These are phyloP conservation scores for Dacryopinax spathularia DNA, from an alignment of 768 basidiomycete species.

Conservation along the genomic window DNA sequence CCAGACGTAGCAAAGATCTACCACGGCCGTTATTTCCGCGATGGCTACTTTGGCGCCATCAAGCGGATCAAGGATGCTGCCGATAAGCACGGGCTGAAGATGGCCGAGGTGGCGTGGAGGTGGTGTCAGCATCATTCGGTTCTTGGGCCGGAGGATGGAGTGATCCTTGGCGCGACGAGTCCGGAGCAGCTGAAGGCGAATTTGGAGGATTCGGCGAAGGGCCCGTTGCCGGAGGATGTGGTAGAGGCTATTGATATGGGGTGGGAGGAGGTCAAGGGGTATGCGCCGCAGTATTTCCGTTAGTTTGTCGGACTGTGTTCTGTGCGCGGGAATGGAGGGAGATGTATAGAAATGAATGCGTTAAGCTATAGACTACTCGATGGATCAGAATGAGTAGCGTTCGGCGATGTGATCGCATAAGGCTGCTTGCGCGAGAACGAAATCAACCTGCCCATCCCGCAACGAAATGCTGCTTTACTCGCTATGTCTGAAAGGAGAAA, in stretches of 20 bases:
- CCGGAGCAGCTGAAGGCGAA: slow-evolving; percentile 20
- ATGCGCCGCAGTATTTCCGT: slow-evolving; percentile 1
- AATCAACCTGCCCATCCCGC: no score
- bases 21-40: slow-evolving; percentile 31
- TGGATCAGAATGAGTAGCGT: no score
- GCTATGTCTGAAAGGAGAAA: no score
- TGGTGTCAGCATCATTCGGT: slow-evolving; percentile 48
- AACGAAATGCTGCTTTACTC: no score
- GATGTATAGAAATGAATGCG: neutral
- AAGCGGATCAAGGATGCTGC: slow-evolving; percentile 24
- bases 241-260: slow-evolving; percentile 39
- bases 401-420: no score
- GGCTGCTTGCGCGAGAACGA: no score
- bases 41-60: slow-evolving; percentile 34
- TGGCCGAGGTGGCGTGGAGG: slow-evolving; percentile 42
- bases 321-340: neutral
- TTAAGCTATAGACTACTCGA: no score
- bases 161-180: slow-evolving; percentile 21
- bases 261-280: slow-evolving; percentile 22
- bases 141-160: slow-evolving; percentile 19
- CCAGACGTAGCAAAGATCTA: slow-evolving; percentile 29
- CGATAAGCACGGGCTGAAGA: slow-evolving; percentile 32
- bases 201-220: slow-evolving; percentile 28
- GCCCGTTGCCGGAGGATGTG: slow-evolving; percentile 40
- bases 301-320: neutral